Conservation (phyloP, 495 filamentous ascomycete species). For the Clohesyomyces aquaticus region DNA sequence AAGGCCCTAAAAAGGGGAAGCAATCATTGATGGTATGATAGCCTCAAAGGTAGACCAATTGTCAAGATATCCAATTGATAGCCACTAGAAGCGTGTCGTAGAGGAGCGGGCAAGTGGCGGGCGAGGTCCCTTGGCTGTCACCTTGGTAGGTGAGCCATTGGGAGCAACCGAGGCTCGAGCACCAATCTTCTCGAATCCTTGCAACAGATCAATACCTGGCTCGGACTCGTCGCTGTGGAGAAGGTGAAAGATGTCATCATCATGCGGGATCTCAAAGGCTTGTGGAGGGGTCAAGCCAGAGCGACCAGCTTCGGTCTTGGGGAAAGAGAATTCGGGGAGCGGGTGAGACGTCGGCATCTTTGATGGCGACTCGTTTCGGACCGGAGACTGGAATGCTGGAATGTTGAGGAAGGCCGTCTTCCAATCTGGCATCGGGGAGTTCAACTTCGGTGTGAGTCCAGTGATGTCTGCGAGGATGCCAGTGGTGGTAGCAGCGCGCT, state of each 20-base stretch:
- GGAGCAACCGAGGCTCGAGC: constrained; percentile 40
- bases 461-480: constrained; percentile 72
- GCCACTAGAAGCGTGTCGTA: constrained; percentile 30
- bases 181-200: constrained; percentile 90
- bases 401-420: constrained; percentile 45
- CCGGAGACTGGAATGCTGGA: constrained; percentile 38
- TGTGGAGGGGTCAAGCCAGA: constrained; percentile 54
- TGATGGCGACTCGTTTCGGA: constrained; percentile 27
- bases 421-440: constrained; percentile 27
- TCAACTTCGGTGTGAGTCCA: constrained; percentile 41
- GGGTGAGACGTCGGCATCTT: constrained; percentile 39
- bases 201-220: constrained; percentile 66
- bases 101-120: constrained; percentile 26
- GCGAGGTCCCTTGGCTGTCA: constrained; percentile 24
- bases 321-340: constrained; percentile 25
- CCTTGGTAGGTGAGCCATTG: constrained; percentile 36
- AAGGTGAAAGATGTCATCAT: constrained; percentile 64
- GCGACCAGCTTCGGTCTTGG: constrained; percentile 25
- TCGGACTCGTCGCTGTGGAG: constrained; percentile 59
- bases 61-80: constrained; percentile 3
- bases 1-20: too few relatives aligned
- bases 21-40: too few relatives aligned
- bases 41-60: neutral
- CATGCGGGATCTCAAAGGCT: constrained; percentile 53
- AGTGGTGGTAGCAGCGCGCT: constrained; percentile 59